Conservation (phyloP, 768 basidiomycete species). For the Ephemerocybe angulata region DNA sequence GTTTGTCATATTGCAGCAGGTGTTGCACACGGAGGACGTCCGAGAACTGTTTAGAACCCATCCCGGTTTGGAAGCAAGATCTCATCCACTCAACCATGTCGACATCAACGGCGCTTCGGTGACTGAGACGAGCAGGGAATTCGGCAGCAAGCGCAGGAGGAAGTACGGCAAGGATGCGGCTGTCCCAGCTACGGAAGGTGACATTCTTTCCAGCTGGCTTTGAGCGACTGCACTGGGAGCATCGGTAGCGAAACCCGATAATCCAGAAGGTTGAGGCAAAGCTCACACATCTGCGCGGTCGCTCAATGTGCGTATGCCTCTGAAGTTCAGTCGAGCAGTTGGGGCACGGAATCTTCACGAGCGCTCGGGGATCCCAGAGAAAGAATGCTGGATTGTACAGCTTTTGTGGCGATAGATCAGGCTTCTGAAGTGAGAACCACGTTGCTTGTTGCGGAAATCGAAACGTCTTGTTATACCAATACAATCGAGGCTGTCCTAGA, state of each 20-base stretch:
- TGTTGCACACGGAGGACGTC: constrained; percentile 21
- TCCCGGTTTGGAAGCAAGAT: constrained; percentile 23
- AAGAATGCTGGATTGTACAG: constrained; percentile 5
- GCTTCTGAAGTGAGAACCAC: constrained; percentile 7
- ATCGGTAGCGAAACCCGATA: constrained; percentile 22
- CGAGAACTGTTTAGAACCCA: constrained; percentile 25
- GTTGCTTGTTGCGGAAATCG: constrained; percentile 5
- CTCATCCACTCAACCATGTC: constrained; percentile 18
- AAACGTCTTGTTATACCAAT: constrained; percentile 9
- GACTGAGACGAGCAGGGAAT: constrained; percentile 21
- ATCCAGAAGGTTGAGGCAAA: constrained; percentile 18
- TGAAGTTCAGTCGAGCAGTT: constrained; percentile 1
- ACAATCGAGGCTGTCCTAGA: constrained; percentile 9
- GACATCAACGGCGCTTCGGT: too few species aligned
- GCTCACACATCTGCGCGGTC: constrained; percentile 17
- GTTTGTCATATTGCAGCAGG: constrained; percentile 14
- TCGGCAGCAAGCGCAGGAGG: constrained; percentile 18
- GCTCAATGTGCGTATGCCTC: constrained; percentile 1
- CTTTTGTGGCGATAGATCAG: not conserved
- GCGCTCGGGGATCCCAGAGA: constrained; percentile 11
- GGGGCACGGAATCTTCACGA: constrained; percentile 10
- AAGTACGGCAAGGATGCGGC: constrained; percentile 16
- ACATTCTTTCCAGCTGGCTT: constrained; percentile 6
- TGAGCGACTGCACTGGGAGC: constrained; percentile 15
- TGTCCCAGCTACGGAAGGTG: constrained; percentile 26